phyloP scores from a whole-genome alignment of 2,329 filamentous ascomycete genomes.

The Sporothrix sp. region DNA sequence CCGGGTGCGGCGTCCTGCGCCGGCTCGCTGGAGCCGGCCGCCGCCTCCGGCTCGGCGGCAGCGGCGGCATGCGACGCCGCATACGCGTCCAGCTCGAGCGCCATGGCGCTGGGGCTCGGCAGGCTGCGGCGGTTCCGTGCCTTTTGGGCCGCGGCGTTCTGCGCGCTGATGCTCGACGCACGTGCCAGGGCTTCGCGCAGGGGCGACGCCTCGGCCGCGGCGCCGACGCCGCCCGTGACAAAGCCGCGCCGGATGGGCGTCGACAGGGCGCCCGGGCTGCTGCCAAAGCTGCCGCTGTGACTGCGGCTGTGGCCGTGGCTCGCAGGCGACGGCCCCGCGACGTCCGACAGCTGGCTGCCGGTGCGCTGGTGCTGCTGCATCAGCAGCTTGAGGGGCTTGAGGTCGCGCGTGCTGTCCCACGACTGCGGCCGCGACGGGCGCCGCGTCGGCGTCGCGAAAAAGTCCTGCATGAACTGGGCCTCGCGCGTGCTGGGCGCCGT shows the following conservation, averaged over 20 bases:
- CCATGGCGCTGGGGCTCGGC: conserved; percentile 14
- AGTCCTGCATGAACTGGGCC: neutral
- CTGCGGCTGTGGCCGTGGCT: neutral
- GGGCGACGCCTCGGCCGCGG: conserved; percentile 18
- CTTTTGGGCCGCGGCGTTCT: neutral
- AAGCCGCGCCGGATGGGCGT: conserved; percentile 12
- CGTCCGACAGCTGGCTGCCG: conserved; percentile 19
- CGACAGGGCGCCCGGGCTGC: neutral
- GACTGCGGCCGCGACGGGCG: conserved; percentile 43
- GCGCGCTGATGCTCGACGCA: conserved; percentile 5
- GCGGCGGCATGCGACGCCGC: neutral
- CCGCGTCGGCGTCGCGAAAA: conserved; percentile 24
- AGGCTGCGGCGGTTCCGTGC: conserved; percentile 15
- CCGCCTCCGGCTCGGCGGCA: too few species aligned
- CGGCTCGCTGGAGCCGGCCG: too few species aligned
- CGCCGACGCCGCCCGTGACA: conserved; percentile 3
- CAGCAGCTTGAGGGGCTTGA: conserved; percentile 74
- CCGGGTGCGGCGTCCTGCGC: too few species aligned
- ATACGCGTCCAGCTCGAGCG: conserved; percentile 11
- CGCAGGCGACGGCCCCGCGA: conserved; percentile 19
- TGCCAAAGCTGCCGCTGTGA: neutral
- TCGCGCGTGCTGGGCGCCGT: neutral
- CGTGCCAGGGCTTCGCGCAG: conserved; percentile 17
- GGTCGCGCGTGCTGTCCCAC: conserved; percentile 57
- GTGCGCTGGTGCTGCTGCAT: conserved; percentile 42